Base-by-base conservation (phyloP, 2,329 filamentous ascomycete genomes). In the Fusarium graminum region DNA sequence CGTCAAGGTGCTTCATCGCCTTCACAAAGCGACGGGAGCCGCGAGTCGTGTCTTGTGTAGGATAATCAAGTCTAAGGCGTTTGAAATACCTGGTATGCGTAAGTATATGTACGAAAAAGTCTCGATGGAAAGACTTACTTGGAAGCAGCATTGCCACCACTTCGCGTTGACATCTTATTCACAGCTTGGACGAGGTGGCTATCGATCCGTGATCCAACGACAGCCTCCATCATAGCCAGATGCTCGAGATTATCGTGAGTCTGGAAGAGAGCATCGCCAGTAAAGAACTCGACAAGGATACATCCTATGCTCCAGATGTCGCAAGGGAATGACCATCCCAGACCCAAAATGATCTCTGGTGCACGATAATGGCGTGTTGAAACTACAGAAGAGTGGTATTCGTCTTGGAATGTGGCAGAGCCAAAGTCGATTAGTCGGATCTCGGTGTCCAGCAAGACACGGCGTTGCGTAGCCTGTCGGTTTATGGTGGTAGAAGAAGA, bases 221-320 rank as follows among this genome's bases (percentile, higher is more conserved):
- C 88, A 32, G 85, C 86, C 72, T 90, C 88, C 88, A 91, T 91
- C 89, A 91, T 91, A n/a, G 89, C 89, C 50, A 91, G 78, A 73
- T 91, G 89, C 75, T 91, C 89, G 25, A 91, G 80, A 62, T 91
- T 91, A 68, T 91, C 89, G 69, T 91, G 89, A 2, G 89, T 91
- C 74, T 91, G 89, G 75, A 91, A 91, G 3, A 91, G 78, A 17
- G 89, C 89, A 71, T 91, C 89, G 7, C 89, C 89, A 0, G 89
- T 91, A 63, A 88, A 91, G 74, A 91, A 90, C 65, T 91, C 89
- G 16, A 91, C 88, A 14, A 91, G 80, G 63, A 91, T 91, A 68
- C 89, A 91, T 5, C 89, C 89, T 30, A 91, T 91, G 74, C 89
- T 91, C 89, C 89, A 91, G 29, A 91, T 90, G 71, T 91, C 89